phyloP scores from a whole-genome alignment of 2,329 filamentous ascomycete genomes.

The Sphaerulina vaccinii region DNA sequence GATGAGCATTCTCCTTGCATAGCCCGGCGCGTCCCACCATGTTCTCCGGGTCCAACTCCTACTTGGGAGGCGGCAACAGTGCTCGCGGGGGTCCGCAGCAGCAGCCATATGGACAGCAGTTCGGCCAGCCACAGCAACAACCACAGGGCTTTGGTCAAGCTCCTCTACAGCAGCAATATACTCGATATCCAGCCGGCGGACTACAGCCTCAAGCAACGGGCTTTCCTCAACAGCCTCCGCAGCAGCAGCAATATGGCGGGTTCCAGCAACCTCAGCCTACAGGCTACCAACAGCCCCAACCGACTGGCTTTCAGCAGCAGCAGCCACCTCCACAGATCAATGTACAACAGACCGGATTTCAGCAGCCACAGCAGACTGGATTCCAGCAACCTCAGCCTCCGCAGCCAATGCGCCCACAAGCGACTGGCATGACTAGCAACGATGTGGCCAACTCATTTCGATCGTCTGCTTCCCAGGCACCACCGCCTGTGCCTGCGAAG shows the following conservation, averaged over 20 bases:
- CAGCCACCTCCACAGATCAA: conserved; percentile 38
- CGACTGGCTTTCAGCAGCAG: conserved; percentile 40
- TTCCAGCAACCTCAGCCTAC: conserved; percentile 45
- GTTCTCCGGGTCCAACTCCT: conserved; percentile 89
- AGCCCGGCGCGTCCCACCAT: conserved; percentile 49
- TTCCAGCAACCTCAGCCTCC: conserved; percentile 35
- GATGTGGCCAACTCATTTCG: conserved; percentile 66
- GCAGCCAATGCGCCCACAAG: conserved; percentile 52
- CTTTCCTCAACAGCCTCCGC: conserved; percentile 33
- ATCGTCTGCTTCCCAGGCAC: conserved; percentile 48
- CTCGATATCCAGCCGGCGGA: conserved; percentile 57
- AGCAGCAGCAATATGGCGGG: conserved; percentile 35
- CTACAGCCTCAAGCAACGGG: conserved; percentile 40
- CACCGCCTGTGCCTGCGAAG: conserved; percentile 59
- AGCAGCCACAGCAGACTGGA: conserved; percentile 41
- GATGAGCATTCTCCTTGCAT: conserved; percentile 10
- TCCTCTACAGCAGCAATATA: conserved; percentile 65
- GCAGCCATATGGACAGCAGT: conserved; percentile 49
- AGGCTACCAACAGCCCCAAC: conserved; percentile 49
- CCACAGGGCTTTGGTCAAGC: conserved; percentile 53
- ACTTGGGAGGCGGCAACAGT: conserved; percentile 74
- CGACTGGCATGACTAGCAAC: conserved; percentile 60
- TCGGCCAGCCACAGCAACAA: conserved; percentile 49
- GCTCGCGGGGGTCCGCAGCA: conserved; percentile 62
- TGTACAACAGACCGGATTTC: conserved; percentile 39